Evolutionary conservation across 2,329 filamentous ascomycete species (phyloP).

Genomic region (Aphanoascus verrucosus): DNA sequence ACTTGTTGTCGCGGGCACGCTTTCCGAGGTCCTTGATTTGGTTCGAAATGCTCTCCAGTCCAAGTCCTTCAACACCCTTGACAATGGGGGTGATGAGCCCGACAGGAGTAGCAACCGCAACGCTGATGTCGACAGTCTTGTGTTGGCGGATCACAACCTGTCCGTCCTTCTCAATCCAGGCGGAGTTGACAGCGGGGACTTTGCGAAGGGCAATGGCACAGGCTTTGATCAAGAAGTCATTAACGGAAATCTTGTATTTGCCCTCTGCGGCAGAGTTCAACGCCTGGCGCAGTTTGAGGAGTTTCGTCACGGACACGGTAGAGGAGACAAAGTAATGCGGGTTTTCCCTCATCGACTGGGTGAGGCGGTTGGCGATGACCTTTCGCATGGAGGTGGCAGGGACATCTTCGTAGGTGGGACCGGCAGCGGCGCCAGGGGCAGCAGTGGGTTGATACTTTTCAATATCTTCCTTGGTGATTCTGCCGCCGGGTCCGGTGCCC

Average conservation of each 20-base stretch:
- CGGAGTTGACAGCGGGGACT: constrained; percentile 91
- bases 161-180: constrained; percentile 72
- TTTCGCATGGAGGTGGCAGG: constrained; percentile 92
- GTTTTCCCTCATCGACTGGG: constrained; percentile 82
- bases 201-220: constrained; percentile 79
- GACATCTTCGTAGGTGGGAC: constrained; percentile 67
- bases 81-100: constrained; percentile 98
- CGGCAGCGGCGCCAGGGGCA: constrained; percentile 43
- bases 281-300: constrained; percentile 88
- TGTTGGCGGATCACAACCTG: constrained; percentile 76
- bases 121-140: constrained; percentile 86
- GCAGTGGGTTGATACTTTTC: constrained; percentile 64
- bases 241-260: constrained; percentile 98
- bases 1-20: constrained; percentile 90
- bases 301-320: constrained; percentile 82
- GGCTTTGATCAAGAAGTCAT: constrained; percentile 98
- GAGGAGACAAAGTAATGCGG: constrained; percentile 97
- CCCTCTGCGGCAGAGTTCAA: constrained; percentile 81
- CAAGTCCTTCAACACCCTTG: constrained; percentile 73
- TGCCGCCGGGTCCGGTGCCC: constrained; percentile 74
- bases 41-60: constrained; percentile 75
- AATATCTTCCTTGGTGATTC: constrained; percentile 84
- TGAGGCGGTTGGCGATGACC: constrained; percentile 85
- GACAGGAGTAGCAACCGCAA: constrained; percentile 83
- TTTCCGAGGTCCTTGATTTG: constrained; percentile 95